Percentiles rank a stretch among this genome's conserved stretches.
phyloP scores from a whole-genome alignment of 331 rosid species.

The Stylosanthes scabra region DNA sequence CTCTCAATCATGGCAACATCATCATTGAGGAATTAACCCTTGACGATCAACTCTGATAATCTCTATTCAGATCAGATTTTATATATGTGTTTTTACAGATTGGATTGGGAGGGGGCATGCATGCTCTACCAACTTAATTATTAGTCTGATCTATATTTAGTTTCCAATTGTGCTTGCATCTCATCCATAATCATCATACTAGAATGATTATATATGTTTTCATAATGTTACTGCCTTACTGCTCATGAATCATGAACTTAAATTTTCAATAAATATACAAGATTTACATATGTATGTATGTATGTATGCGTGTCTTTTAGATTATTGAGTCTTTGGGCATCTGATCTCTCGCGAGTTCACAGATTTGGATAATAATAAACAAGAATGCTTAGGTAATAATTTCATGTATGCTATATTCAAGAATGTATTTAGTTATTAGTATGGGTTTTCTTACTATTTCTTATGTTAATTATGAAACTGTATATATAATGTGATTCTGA shows the following conservation, averaged over 20 bases:
- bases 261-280: slow-evolving; percentile 44
- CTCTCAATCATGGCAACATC: slow-evolving; percentile 51
- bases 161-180: slow-evolving; percentile 32
- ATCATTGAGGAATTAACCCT: slow-evolving; percentile 76
- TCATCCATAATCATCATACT: slow-evolving; percentile 23
- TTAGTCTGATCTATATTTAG: background rate
- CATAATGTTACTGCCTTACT: background rate
- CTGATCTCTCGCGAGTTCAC: background rate
- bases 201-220: background rate
- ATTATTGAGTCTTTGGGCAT: background rate
- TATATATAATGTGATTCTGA: no score
- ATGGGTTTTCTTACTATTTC: no score
- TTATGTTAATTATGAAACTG: no score
- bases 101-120: slow-evolving; percentile 7
- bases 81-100: background rate
- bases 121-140: slow-evolving; percentile 18
- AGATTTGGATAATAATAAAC: no score
- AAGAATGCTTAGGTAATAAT: no score
- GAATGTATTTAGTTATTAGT: no score
- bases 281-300: background rate
- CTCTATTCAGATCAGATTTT: background rate
- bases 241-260: background rate
- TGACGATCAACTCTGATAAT: slow-evolving; percentile 52
- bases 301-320: background rate
- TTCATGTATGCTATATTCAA: no score